Base-by-base conservation (phyloP, 352 stramenopile species). In the Pythium insidiosum region DNA sequence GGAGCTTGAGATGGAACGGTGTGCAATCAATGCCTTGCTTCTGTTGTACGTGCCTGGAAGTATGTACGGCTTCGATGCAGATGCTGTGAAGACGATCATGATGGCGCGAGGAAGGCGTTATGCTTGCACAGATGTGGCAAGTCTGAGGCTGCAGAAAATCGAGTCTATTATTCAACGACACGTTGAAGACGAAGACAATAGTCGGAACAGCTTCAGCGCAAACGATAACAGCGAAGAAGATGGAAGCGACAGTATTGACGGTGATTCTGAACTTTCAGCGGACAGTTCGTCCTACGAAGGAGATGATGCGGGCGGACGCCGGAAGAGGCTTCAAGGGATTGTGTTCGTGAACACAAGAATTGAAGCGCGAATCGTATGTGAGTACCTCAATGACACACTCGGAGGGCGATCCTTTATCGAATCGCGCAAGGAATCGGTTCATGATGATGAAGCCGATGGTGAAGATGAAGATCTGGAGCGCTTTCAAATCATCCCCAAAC, bases 331-430 rank as follows among this genome's bases (percentile, higher is more conserved):
- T n/a, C 72, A 88, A 33, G 80, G 79, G 16, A 91, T 95, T 24
- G 56, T 95, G 31, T 94, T 94, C 42, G 82, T 94, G 10, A 71
- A 85, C 34, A 88, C 74, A 16, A 73, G 84, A n/a, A 67, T 69
- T 19, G 81, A 91, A 50, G 88, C 75, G 29, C 82, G 78, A 38
- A 71, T 92, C 3, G 33, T 94, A 41, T 76, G 61, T 1, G 83
- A 94, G 34, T 94, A 59, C 39, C 58, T 95, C 3, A 92, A 91
- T 43, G 67, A 73, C 18, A 77, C n/a, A 75, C 23, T 71, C 88
- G 30, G 54, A 44, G 10, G 13, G 30, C 11, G 18, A 48, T 5
- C 12, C 25, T n/a, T n/a, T n/a, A n/a, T n/a, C n/a, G n/a, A n/a
- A n/a, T n/a, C n/a, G n/a, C n/a, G n/a, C n/a, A n/a, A n/a, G n/a